Conservation (phyloP, 768 basidiomycete genomes). For the Amanita inopinata region DNA sequence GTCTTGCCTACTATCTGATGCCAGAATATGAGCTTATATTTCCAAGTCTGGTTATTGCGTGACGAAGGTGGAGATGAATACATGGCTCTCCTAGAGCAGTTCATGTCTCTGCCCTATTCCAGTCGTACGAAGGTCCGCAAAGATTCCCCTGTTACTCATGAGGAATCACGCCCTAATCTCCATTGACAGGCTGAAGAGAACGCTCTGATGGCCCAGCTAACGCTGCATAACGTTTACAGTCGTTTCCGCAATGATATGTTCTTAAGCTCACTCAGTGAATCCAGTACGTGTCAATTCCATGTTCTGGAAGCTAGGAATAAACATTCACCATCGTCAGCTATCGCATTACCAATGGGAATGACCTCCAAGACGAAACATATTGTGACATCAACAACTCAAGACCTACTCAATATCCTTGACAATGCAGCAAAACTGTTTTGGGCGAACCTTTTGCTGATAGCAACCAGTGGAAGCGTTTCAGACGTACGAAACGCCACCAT, state of each 20-base stretch:
- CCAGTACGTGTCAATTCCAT: slow-evolving; percentile 45
- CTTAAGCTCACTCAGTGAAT: slow-evolving; percentile 83
- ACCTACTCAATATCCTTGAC: slow-evolving; percentile 50
- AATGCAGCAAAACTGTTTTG: slow-evolving; percentile 66
- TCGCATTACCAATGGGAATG: slow-evolving; percentile 78
- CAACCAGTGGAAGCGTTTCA: slow-evolving; percentile 50
- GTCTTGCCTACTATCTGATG: slow-evolving; percentile 15
- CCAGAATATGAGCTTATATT: slow-evolving; percentile 1
- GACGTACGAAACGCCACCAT: slow-evolving; percentile 69
- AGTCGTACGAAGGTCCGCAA: slow-evolving; percentile 45
- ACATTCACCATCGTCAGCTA: slow-evolving; percentile 39
- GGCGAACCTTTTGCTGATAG: slow-evolving; percentile 47
- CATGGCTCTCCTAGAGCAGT: slow-evolving; percentile 44
- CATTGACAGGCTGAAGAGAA: slow-evolving; percentile 59
- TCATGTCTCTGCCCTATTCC: slow-evolving; percentile 46
- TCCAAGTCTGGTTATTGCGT: slow-evolving; percentile 56
- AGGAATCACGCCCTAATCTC: not conserved
- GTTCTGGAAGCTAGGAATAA: not conserved
- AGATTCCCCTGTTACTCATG: not conserved
- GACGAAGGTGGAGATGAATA: slow-evolving; percentile 45
- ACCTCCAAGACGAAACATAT: slow-evolving; percentile 31
- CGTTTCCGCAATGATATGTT: slow-evolving; percentile 83
- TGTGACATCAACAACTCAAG: slow-evolving; percentile 38
- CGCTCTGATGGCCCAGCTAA: slow-evolving; percentile 67
- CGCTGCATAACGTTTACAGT: slow-evolving; percentile 65